Percentiles rank a stretch among this genome's conserved stretches.
These are phyloP conservation scores for Conticribra guillardii DNA, from an alignment of 108 stramenopile genomes.

Conservation along the genomic window DNA sequence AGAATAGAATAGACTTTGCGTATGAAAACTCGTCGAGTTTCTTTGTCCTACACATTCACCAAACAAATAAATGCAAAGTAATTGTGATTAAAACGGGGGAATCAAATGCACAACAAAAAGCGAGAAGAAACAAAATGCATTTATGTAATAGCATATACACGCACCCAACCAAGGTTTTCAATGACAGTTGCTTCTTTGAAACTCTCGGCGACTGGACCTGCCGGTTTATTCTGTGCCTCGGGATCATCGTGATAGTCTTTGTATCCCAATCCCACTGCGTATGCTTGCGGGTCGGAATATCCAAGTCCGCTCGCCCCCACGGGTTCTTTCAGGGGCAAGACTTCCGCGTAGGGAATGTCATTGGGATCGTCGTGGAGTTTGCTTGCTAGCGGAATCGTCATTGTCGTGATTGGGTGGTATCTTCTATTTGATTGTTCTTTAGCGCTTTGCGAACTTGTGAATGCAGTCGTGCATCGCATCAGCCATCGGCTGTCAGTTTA, in stretches of 20 bases:
- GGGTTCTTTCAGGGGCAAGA: slow-evolving; percentile 22
- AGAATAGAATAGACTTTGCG: slow-evolving; percentile 54
- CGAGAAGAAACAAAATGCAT: too few relatives aligned
- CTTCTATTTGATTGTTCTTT: neutral
- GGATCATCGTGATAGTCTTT: slow-evolving; percentile 34
- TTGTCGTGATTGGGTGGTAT: neutral
- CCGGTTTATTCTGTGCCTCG: too few relatives aligned
- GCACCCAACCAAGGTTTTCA: slow-evolving; percentile 48
- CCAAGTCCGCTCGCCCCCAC: too few relatives aligned
- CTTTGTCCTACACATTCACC: slow-evolving; percentile 7
- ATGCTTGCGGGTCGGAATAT: slow-evolving; percentile 18
- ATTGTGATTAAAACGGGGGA: neutral
- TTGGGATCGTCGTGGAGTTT: slow-evolving; percentile 21
- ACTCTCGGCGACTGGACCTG: neutral
- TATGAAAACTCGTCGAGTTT: slow-evolving; percentile 48
- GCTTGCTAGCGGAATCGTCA: slow-evolving; percentile 12
- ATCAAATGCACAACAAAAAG: neutral
- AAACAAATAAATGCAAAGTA: neutral
- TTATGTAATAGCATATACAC: too few relatives aligned
- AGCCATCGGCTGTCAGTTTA: too few relatives aligned
- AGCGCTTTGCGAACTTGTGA: neutral
- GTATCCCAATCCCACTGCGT: slow-evolving; percentile 12
- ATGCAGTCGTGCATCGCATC: too few relatives aligned
- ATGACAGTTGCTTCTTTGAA: slow-evolving; percentile 36
- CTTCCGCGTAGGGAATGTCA: slow-evolving; percentile 36